Conservation (phyloP, 2,329 filamentous ascomycete species). For the Raffaelea ambrosiae region DNA sequence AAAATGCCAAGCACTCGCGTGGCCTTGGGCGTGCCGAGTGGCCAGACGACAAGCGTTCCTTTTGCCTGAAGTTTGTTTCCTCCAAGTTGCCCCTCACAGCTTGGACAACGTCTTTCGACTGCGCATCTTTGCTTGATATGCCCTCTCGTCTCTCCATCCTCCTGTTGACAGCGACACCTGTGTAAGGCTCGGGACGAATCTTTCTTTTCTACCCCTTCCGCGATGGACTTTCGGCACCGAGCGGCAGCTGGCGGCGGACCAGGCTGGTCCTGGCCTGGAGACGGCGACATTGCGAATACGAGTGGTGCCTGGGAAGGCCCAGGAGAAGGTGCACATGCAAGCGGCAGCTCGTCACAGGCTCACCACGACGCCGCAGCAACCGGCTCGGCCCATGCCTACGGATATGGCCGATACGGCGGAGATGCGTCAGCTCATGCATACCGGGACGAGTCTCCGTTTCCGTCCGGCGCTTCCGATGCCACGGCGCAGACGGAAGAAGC, state of each 20-base stretch:
- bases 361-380: not conserved
- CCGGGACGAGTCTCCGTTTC: not conserved
- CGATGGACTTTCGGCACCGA: slow-evolving; percentile 8
- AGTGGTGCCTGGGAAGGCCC: not conserved
- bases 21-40: slow-evolving; percentile 2
- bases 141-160: no score
- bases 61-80: not conserved
- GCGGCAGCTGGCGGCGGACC: not conserved
- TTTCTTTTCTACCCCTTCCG: not conserved
- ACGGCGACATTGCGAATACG: not conserved
- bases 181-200: no score
- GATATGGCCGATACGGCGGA: not conserved
- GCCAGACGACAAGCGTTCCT: not conserved
- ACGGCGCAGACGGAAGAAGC: not conserved
- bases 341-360: not conserved
- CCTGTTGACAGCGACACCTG: no score
- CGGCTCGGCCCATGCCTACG: not conserved
- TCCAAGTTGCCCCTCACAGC: not conserved
- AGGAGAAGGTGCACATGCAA: not conserved
- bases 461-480: not conserved
- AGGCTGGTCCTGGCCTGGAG: slow-evolving; percentile 6
- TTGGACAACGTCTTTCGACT: no score
- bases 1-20: not conserved
- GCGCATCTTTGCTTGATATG: no score
- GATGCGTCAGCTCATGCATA: not conserved